These are phyloP conservation scores for Nakaseomyces nivariensis DNA, from an alignment of 1,139 yeast species.

Conservation along the genomic window DNA sequence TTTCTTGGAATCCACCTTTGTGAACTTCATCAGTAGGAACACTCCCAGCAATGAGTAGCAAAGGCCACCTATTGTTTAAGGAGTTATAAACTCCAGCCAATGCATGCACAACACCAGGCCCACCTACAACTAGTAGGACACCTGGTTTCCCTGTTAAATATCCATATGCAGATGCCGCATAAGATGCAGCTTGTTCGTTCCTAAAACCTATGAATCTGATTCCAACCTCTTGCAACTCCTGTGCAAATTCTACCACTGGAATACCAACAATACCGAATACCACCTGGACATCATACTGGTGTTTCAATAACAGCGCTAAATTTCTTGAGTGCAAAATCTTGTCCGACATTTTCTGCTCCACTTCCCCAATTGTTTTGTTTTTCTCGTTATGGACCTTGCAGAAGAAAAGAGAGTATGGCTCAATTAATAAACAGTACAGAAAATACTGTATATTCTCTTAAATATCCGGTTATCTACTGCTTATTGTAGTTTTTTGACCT, in stretches of 20 bases:
- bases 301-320: slow-evolving; percentile 38
- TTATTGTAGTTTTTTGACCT: too few species aligned
- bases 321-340: slow-evolving; percentile 13
- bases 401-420: too few species aligned
- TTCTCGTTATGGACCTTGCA: not conserved
- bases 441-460: too few species aligned
- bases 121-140: slow-evolving; percentile 57
- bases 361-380: not conserved
- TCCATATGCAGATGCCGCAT: slow-evolving; percentile 61
- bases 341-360: not conserved
- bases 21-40: slow-evolving; percentile 33
- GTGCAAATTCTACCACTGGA: slow-evolving; percentile 57
- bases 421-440: too few species aligned
- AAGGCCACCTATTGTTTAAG: slow-evolving; percentile 47
- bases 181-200: slow-evolving; percentile 61
- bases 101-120: slow-evolving; percentile 60
- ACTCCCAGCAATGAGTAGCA: slow-evolving; percentile 52
- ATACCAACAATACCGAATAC: slow-evolving; percentile 63
- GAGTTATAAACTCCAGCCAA: slow-evolving; percentile 56
- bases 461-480: too few species aligned
- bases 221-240: slow-evolving; percentile 42
- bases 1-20: slow-evolving; percentile 58
- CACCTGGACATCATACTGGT: slow-evolving; percentile 39
- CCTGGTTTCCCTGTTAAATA: slow-evolving; percentile 54
- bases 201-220: slow-evolving; percentile 48